Evolutionary conservation across 345 rosid genomes (phyloP).

Genomic region (Chamaenerion angustifolium): DNA sequence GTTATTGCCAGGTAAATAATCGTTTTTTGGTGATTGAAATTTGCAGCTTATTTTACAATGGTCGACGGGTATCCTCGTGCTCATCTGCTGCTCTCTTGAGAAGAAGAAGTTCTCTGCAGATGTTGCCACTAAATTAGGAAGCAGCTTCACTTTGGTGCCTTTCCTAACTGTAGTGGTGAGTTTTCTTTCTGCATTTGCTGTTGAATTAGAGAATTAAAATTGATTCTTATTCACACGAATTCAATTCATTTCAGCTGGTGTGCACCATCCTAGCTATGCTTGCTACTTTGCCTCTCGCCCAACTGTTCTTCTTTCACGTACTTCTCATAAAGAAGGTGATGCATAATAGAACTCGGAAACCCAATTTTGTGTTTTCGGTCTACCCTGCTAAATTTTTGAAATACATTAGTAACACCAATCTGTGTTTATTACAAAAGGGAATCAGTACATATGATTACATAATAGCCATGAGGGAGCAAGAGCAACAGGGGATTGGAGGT

Average conservation of each 20-base stretch:
- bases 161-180: conserved; percentile 88
- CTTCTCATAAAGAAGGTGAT: conserved; percentile 84
- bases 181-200: conserved; percentile 3
- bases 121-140: conserved; percentile 74
- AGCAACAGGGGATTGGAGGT: conserved; percentile 71
- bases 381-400: not conserved
- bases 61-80: conserved; percentile 74
- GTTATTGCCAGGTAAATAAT: conserved; percentile 36
- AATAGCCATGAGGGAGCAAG: conserved; percentile 92
- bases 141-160: conserved; percentile 89
- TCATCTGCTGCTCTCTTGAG: conserved; percentile 65
- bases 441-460: conserved; percentile 97
- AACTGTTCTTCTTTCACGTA: conserved; percentile 93
- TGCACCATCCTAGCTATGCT: conserved; percentile 91
- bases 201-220: not conserved
- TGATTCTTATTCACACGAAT: not conserved
- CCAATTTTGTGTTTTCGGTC: not conserved
- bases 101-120: conserved; percentile 53
- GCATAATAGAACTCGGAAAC: not conserved
- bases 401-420: not conserved
- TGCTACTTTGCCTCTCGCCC: conserved; percentile 88
- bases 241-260: conserved; percentile 30
- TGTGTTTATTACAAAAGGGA: conserved; percentile 37
- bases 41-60: conserved; percentile 97
- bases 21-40: conserved; percentile 47